Base-by-base conservation (phyloP, 306 rosid species). In the Castanea crenata region DNA sequence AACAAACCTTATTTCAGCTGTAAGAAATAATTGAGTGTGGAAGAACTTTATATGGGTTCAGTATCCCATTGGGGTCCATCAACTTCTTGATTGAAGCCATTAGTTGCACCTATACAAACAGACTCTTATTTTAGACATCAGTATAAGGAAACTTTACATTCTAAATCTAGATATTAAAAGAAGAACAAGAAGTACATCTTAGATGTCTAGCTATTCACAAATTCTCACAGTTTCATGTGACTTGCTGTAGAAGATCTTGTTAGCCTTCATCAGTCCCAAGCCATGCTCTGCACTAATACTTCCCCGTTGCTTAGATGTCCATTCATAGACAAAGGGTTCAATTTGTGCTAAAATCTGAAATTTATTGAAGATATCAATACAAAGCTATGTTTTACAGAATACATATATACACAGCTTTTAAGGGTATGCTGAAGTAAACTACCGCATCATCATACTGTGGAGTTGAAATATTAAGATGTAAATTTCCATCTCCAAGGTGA, bases 261-360 rank as follows among this genome's bases (percentile, higher is more conserved):
- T 88, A 56, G 99, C 97, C 89, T 94, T 94, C 97, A 94, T 92
- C 79, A 92, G 80, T 83, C 99, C 99, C 49, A 94, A 71, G 63
- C 99, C 99, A 73, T 94, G 99, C 79, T 92, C 99, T 4, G 99
- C 97, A 23, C 99, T 92, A 65, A 94, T 91, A 82, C 99, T 94
- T 41, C 99, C 99, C 12, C 73, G 82, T 71, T 90, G 95, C 75
- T 84, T 87, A 38, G 97, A 91, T 44, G 97, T 94, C 99, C 99
- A 94, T 83, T 92, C 97, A 55, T 94, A 94, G 74, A 94, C 97
- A 82, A 87, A 94, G 27, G 99, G 99, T 85, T 94, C 97, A 52
- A 94, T 92, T 87, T 87, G 88, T 3, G 90, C 87, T 68, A 94
- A 79, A 82, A 88, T 87, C 97, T 92, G 94, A 85, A 84, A 81